A percentile compares a stretch with the other conserved stretches of the same genome.
Evolutionary conservation across 768 basidiomycete species (phyloP).

Genomic region (Rhizopogon rudus): DNA sequence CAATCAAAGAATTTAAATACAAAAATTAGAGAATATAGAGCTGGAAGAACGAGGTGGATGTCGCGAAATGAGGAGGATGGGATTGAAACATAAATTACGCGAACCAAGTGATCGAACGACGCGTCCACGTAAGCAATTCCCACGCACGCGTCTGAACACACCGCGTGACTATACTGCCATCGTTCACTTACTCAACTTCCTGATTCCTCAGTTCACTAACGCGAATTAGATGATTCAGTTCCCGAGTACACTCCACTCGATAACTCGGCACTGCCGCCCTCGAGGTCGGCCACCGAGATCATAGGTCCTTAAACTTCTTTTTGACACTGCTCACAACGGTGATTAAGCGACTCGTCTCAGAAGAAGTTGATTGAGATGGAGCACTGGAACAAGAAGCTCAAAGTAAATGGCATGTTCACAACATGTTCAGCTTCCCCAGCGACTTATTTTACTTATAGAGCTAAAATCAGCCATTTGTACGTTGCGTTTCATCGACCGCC

Average conservation of each 20-base stretch:
- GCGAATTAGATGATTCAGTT: too few relatives aligned
- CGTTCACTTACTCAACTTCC: too few relatives aligned
- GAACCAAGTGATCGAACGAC: slow-evolving; percentile 19
- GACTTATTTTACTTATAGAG: slow-evolving; percentile 6
- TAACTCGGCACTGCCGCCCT: too few relatives aligned
- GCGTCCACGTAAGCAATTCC: slow-evolving; percentile 30
- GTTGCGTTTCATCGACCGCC: slow-evolving; percentile 45
- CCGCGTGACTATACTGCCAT: too few relatives aligned
- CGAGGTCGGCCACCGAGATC: too few relatives aligned
- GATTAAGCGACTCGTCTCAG: too few relatives aligned
- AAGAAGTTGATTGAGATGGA: neutral
- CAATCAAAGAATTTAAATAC: slow-evolving; percentile 6
- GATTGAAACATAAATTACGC: neutral
- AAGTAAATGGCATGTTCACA: neutral
- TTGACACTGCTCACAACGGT: too few relatives aligned
- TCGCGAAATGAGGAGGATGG: neutral
- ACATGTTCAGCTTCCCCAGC: neutral
- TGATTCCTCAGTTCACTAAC: too few relatives aligned
- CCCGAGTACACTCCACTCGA: too few relatives aligned
- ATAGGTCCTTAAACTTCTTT: too few relatives aligned
- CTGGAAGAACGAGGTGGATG: too few relatives aligned
- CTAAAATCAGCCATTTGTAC: slow-evolving; percentile 29
- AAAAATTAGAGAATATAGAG: slow-evolving; percentile 4
- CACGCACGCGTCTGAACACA: slow-evolving; percentile 14
- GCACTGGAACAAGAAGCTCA: slow-evolving; percentile 1